A percentile compares a stretch with the other conserved stretches of the same genome.
Evolutionary conservation across 345 rosid genomes (phyloP).

Genomic region (Salix dunnii): DNA sequence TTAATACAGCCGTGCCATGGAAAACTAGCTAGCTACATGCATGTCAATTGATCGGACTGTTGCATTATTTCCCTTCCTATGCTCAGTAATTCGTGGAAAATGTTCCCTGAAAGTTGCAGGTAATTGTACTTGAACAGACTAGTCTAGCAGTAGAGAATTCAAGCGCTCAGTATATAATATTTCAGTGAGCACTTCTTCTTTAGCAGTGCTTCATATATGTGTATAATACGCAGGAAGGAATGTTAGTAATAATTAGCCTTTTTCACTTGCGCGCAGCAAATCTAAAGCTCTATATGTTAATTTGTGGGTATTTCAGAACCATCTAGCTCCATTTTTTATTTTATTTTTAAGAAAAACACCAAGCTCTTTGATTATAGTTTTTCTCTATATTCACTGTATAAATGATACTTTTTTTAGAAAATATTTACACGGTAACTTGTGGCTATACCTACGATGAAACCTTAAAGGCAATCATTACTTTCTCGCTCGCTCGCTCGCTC

Average conservation of each 20-base stretch:
- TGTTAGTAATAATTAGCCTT: not conserved
- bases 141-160: not conserved
- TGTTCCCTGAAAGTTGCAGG: not conserved
- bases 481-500: not conserved
- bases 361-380: not conserved
- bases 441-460: too few species aligned
- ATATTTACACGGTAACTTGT: not conserved
- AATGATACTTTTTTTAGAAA: not conserved
- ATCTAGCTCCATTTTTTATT: not conserved
- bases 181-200: not conserved
- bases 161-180: not conserved
- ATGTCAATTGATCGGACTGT: too few species aligned
- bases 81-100: too few species aligned
- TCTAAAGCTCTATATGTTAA: not conserved
- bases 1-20: too few species aligned
- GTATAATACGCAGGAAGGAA: not conserved
- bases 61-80: too few species aligned
- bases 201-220: not conserved
- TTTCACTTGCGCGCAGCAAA: not conserved
- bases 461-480: not conserved
- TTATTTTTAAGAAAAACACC: too few species aligned
- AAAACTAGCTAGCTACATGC: too few species aligned
- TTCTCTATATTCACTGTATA: not conserved
- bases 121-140: not conserved
- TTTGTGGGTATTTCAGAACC: not conserved